Conservation (phyloP, 2,329 filamentous ascomycete genomes). For the Apiospora marii region DNA sequence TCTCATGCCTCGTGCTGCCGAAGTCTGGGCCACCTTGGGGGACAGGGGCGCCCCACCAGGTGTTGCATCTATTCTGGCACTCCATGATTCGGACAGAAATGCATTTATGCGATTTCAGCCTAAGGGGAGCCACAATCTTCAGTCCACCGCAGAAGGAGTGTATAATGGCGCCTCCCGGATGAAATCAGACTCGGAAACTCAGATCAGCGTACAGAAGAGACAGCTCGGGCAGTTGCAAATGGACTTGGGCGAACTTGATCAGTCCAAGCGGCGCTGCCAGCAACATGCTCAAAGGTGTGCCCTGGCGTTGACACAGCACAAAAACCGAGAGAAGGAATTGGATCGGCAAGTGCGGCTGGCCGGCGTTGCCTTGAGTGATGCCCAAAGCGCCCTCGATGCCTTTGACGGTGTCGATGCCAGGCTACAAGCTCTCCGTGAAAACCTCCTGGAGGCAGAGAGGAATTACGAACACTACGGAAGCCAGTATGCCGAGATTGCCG, state of each 20-base stretch:
- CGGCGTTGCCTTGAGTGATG: conserved; percentile 62
- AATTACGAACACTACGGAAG: conserved; percentile 57
- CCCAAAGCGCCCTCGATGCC: conserved; percentile 68
- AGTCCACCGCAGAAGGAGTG: conserved; percentile 32
- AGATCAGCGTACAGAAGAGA: conserved; percentile 63
- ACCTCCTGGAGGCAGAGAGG: conserved; percentile 61
- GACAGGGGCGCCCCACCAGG: conserved; percentile 5
- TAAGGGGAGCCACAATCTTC: conserved; percentile 43
- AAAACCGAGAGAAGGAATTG: conserved; percentile 50
- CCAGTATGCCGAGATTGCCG: conserved; percentile 60
- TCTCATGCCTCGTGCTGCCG: conserved; percentile 48
- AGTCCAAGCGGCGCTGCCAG: conserved; percentile 55
- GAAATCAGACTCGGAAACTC: conserved; percentile 76
- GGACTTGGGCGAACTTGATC: conserved; percentile 61
- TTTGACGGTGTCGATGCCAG: conserved; percentile 74
- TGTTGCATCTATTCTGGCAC: conserved; percentile 1
- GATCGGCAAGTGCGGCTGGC: conserved; percentile 64
- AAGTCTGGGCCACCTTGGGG: conserved; percentile 16
- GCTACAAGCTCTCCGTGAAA: conserved; percentile 64
- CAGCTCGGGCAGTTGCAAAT: conserved; percentile 60
- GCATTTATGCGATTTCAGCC: conserved; percentile 16
- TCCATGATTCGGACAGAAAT: conserved; percentile 13
- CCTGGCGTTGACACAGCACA: conserved; percentile 53
- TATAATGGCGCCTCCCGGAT: conserved; percentile 66
- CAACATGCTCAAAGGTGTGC: conserved; percentile 58